Evolutionary conservation across 1,284 basidiomycete genomes (phyloP).

Genomic region (Wallemia ichthyophaga): DNA sequence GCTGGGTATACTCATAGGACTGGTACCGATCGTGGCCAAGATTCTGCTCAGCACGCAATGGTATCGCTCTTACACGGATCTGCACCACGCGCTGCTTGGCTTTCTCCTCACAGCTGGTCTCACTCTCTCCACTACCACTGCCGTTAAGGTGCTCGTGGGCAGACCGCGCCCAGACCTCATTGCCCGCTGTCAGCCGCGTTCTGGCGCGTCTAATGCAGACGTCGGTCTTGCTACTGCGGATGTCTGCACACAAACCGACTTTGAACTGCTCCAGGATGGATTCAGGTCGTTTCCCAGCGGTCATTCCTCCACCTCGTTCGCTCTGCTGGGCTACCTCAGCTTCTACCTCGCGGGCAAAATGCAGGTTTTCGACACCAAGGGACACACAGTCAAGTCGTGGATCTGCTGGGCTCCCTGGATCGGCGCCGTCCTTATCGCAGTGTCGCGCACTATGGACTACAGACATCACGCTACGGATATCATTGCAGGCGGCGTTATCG

Average conservation of each 20-base stretch:
- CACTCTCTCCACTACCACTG: not conserved
- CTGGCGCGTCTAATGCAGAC: constrained; percentile 26
- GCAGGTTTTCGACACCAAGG: constrained; percentile 56
- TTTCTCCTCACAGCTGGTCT: not conserved
- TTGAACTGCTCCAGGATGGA: constrained; percentile 36
- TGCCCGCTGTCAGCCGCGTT: constrained; percentile 43
- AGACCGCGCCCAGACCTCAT: constrained; percentile 28
- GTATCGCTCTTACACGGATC: not conserved
- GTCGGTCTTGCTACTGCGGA: constrained; percentile 36
- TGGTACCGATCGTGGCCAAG: not conserved
- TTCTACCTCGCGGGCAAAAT: constrained; percentile 74
- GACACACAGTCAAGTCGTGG: constrained; percentile 60
- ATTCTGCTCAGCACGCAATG: not conserved
- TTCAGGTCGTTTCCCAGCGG: constrained; percentile 86
- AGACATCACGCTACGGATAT: constrained; percentile 24
- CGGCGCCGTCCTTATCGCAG: constrained; percentile 55
- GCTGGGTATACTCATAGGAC: not conserved
- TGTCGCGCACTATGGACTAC: constrained; percentile 70
- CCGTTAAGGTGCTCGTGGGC: not conserved
- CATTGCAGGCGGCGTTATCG: not conserved
- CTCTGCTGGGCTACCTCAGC: constrained; percentile 63
- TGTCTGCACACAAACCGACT: constrained; percentile 46
- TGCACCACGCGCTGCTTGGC: not conserved
- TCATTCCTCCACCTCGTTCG: constrained; percentile 61
- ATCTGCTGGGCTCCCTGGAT: constrained; percentile 41